Percentiles rank a stretch among this genome's conserved stretches.
Evolutionary conservation across 106 monocot genomes (phyloP).

Genomic region (Agapanthus africanus): DNA sequence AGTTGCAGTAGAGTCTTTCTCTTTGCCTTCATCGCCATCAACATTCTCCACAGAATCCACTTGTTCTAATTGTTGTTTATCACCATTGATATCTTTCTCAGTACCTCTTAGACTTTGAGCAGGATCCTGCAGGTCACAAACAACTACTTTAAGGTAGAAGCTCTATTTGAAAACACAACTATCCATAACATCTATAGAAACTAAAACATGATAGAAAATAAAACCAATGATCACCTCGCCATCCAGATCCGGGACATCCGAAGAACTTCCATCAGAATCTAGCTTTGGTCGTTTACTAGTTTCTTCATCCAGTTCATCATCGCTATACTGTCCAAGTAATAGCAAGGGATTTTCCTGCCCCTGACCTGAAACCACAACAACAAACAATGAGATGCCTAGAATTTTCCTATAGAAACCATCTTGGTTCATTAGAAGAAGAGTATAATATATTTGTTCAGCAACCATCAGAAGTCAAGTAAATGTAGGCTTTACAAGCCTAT

Average conservation of each 20-base stretch:
- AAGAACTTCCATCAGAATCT: slow-evolving; percentile 27
- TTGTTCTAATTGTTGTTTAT: slow-evolving; percentile 11
- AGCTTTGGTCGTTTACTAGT: slow-evolving; percentile 21
- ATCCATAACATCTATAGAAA: too few species aligned
- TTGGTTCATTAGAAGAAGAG: background rate
- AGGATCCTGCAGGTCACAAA: slow-evolving; percentile 16
- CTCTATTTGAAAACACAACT: too few species aligned
- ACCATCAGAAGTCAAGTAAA: slow-evolving; percentile 8
- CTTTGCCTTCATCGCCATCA: slow-evolving; percentile 1
- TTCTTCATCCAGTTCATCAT: slow-evolving; percentile 74
- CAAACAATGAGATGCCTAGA: slow-evolving; percentile 14
- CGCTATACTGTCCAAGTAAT: slow-evolving; percentile 94
- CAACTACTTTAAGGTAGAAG: too few species aligned
- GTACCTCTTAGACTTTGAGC: slow-evolving; percentile 5
- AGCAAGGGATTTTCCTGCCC: slow-evolving; percentile 77
- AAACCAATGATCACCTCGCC: background rate
- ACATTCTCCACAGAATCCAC: background rate
- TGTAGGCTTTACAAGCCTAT: slow-evolving; percentile 3
- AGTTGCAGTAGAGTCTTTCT: slow-evolving; percentile 4
- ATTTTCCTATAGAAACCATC: background rate
- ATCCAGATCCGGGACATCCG: slow-evolving; percentile 6
- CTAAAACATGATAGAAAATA: background rate
- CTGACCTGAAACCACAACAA: slow-evolving; percentile 46
- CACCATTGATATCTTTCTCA: slow-evolving; percentile 16
- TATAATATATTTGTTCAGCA: background rate